phyloP scores from a whole-genome alignment of 2,329 filamentous ascomycete genomes.

The Trichoderma aggressivum region DNA sequence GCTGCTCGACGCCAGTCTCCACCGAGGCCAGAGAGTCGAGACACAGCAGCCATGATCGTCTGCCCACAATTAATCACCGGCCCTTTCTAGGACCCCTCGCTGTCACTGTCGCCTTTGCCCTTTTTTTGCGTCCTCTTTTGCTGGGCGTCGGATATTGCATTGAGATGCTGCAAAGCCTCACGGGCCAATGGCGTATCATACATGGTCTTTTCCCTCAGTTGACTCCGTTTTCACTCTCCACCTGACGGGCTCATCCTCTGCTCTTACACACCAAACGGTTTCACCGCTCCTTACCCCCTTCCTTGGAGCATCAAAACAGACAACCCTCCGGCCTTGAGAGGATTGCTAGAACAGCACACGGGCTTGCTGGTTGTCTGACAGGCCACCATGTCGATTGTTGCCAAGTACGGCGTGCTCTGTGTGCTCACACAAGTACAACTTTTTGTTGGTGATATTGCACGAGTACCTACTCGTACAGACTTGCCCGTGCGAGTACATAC shows the following conservation, averaged over 20 bases:
- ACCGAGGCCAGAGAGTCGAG: neutral
- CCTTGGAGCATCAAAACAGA: neutral
- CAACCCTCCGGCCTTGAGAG: neutral
- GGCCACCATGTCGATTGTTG: constrained; percentile 8
- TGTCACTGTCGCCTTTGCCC: neutral
- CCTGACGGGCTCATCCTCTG: neutral
- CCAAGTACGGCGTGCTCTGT: neutral
- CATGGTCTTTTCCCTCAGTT: neutral
- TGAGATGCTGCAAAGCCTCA: neutral
- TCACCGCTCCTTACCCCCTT: constrained; percentile 18
- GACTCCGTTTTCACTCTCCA: neutral
- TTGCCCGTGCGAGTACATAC: neutral
- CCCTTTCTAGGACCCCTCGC: neutral
- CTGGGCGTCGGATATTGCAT: constrained; percentile 7
- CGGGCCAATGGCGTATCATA: constrained; percentile 3
- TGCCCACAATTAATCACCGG: neutral
- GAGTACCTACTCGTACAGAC: neutral
- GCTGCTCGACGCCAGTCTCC: constrained; percentile 2
- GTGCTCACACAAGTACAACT: neutral
- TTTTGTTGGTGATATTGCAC: neutral
- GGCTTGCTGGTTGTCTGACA: neutral
- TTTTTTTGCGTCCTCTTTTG: neutral
- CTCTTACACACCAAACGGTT: neutral
- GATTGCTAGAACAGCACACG: neutral
- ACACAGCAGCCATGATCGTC: constrained; percentile 1